Base-by-base conservation (phyloP, 257 asterid genomes). In the Echium plantagineum region DNA sequence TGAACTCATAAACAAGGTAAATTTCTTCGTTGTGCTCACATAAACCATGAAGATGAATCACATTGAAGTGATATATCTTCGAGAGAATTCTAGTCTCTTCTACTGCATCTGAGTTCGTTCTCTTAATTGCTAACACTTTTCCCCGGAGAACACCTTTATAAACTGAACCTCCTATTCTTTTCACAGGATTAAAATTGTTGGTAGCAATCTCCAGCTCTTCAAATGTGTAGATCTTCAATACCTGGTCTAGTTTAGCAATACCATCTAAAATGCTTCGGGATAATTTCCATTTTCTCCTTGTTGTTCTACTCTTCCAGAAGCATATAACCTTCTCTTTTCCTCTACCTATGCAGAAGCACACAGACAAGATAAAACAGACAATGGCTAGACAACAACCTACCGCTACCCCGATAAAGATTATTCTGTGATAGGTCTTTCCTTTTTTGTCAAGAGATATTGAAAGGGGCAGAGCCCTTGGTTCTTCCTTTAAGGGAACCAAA, bases 1-100 rank as follows among this genome's bases (percentile, higher is more conserved):
- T 60, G 75, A 72, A 85, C 68, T 85, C 96, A 15, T 80, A 85
- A 54, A 78, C 87, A 20, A 83, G 85, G 54, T 77, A 85, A 67
- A 68, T 72, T 57, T 20, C 54, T 21, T 63, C 66, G 1, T 67
- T 69, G 17, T 76, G 75, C 66, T 74, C 68, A 63, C 87, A 82
- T 7, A 78, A 74, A 31, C 96, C 96, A 53, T 67, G 75, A 17
- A 87, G 91, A 55, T 71, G 72, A 26, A 87, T 74, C 59, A 87
- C 53, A 55, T 87, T 87, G 75, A 79, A 71, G 71, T 87, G 94
- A 73, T 69, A 81, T 66, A 87, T 73, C 59, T 78, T 76, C 9
- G 73, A 71, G 13, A 78, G 86, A 62, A 86, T 78, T 49, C 77
- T 75, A 58, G 81, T 74, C 69, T 80, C 90, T 61, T 72, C 77